Conservation (phyloP, 2,329 filamentous ascomycete genomes). For the Bipolaris victoriae region DNA sequence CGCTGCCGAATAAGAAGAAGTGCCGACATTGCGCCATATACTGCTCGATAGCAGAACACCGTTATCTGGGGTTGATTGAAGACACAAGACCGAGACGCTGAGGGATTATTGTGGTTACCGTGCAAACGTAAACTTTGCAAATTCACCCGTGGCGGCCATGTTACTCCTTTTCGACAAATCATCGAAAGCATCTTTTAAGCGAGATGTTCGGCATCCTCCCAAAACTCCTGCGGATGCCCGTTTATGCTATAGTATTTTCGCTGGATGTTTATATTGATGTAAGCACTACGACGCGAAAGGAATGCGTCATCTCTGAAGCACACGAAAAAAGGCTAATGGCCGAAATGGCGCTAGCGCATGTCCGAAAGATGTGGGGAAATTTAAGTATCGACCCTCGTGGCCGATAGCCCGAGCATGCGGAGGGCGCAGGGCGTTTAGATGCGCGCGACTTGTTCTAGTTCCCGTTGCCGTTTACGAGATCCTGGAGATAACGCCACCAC, state of each 20-base stretch:
- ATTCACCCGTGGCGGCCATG: background rate
- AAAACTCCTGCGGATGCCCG: background rate
- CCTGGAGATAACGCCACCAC: background rate
- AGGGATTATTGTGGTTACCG: background rate
- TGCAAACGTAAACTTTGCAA: background rate
- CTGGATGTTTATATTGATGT: background rate
- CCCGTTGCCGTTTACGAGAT: background rate
- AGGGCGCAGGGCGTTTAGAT: background rate
- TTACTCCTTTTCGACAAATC: background rate
- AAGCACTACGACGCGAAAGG: background rate
- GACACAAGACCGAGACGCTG: too few species aligned
- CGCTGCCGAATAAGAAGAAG: background rate
- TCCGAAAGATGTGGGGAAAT: background rate
- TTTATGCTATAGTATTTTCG: background rate
- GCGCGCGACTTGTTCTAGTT: background rate
- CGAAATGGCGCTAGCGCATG: background rate
- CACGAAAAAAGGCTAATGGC: background rate
- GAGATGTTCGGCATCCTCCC: background rate
- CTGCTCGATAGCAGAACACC: background rate
- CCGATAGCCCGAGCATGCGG: background rate
- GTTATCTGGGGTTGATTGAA: too few species aligned
- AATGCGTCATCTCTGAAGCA: background rate
- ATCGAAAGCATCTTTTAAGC: background rate
- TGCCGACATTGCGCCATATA: background rate
- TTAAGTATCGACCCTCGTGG: too few species aligned